Evolutionary conservation across 129 eudicot genomes (phyloP), one percentile per base, ranked within the genome.

Genomic region (Pittosporum tobira): DNA sequence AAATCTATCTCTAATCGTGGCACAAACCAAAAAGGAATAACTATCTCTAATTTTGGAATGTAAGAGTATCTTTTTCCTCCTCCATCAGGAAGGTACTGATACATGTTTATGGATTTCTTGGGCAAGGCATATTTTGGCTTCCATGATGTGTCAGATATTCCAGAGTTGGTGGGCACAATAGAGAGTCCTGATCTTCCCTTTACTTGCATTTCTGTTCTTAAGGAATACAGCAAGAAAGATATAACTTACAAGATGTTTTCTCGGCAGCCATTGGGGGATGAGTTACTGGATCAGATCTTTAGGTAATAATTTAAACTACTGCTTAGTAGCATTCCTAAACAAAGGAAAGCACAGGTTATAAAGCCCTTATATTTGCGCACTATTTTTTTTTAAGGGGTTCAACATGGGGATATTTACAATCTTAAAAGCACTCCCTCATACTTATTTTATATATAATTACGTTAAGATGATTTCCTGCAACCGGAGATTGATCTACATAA

Each of bases 181-280:
- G 98, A 90, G 79, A 69, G 63, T 57, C 55, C 80, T 51, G 76
- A 76, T 48, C 73, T 90, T 66, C 94, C 90, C 6, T 90, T 90
- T 60, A 77, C 98, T 20, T 61, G 98, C 77, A 83, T 90, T 26
- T 82, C 89, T 15, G 62, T 86, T 38, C 87, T 90, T 45, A 86
- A 86, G 78, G 56, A 76, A 76, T 87, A 90, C 22, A 34, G 18
- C n/a, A 67, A 67, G 52, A 75, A 74, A 46, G 98, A 90, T 48
- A 59, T 77, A 72, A 82, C 94, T n/a, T 90, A 75, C 79, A 90
- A 90, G 81, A 70, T 90, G 59, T 90, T 90, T 73, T 90, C 98
- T 48, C 89, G 95, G 63, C 68, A 80, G 46, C 82, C 87, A 29
- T 57, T 86, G 84, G 60, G 68, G 4, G 95, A 86, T 48, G 74